phyloP scores from a whole-genome alignment of 345 rosid genomes.

The Brassica carinata region DNA sequence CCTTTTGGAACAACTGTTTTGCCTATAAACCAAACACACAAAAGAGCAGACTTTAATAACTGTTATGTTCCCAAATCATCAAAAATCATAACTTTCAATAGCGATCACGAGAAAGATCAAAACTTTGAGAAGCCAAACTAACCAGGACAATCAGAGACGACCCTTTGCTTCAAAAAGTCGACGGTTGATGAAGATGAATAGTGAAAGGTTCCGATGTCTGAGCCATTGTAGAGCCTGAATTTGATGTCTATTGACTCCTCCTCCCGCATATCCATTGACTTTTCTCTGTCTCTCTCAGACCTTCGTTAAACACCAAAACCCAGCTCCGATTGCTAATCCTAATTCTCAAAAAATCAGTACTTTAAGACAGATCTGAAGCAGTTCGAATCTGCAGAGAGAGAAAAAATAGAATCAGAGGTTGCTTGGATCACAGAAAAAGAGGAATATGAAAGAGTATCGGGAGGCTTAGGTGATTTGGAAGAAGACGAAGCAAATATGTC shows the following conservation, averaged over 20 bases:
- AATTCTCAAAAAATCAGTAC: conserved; percentile 21
- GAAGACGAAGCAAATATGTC: too few species aligned
- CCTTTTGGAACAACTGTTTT: conserved; percentile 74
- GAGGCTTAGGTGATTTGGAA: neutral
- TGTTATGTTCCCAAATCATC: neutral
- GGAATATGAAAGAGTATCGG: neutral
- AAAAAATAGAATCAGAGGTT: conserved; percentile 29
- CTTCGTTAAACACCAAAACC: conserved; percentile 12
- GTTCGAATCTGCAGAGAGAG: conserved; percentile 1
- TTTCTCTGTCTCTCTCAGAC: neutral
- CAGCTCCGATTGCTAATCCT: conserved; percentile 22
- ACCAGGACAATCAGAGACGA: conserved; percentile 97
- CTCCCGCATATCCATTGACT: conserved; percentile 71
- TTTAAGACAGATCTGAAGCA: conserved; percentile 35
- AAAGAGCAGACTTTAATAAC: neutral
- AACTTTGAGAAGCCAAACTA: neutral
- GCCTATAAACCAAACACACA: conserved; percentile 41
- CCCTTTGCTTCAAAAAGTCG: conserved; percentile 85
- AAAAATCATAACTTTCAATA: neutral
- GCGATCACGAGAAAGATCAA: neutral
- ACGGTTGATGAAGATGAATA: conserved; percentile 83
- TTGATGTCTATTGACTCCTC: conserved; percentile 81
- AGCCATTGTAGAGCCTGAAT: conserved; percentile 89
- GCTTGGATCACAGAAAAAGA: neutral
- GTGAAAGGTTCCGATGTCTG: conserved; percentile 88